Base-by-base conservation (phyloP, 208 protist species). In the Trypanosoma melophagium region DNA sequence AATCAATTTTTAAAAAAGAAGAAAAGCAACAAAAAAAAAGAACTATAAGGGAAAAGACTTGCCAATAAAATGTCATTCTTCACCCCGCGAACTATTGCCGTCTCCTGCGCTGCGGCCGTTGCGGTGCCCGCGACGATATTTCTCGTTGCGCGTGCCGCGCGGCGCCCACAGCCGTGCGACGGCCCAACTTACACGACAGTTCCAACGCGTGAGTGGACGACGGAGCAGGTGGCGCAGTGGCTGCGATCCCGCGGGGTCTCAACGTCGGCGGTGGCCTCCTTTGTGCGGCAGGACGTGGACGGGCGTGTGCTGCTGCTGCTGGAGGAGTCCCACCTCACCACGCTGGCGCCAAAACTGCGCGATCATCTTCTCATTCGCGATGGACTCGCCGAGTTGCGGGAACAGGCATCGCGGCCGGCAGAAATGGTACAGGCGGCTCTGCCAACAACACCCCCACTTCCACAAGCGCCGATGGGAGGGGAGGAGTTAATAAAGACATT, bases 141-240 rank as follows among this genome's bases (percentile, higher is more conserved):
- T 35, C 47, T 71, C 7, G 14, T 75, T 53, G 12, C 41, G 13
- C 66, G 61, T 21, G 9, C 51, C 2, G 41, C 25, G 3, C 41
- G 60, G n/a, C 45, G n/a, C 1, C 35, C 31, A 17, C 17, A 22
- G 3, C 13, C 31, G 25, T 4, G 50, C 0, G 12, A 40, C 3
- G 60, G 45, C 1, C 42, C 62, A 8, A 19, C 25, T 5, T 74
- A 54, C 35, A 17, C 51, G 2, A 41, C 51, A 24, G 22, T 53
- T 13, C 45, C 77, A 21, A 41, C 50, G 4, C 10, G 41, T 9
- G 19, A 59, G 45, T 85, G 76, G 76, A 67, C 31, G 28, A 35
- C 51, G 31, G 66, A 66, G 35, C 69, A 93, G 51, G 87, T 90
- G 35, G 56, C 61, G 40, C 28, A 52, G 52, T 93, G 83, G 83